phyloP scores from a whole-genome alignment of 192 early-diverging fungal species.

The Entrophospora sp. region DNA sequence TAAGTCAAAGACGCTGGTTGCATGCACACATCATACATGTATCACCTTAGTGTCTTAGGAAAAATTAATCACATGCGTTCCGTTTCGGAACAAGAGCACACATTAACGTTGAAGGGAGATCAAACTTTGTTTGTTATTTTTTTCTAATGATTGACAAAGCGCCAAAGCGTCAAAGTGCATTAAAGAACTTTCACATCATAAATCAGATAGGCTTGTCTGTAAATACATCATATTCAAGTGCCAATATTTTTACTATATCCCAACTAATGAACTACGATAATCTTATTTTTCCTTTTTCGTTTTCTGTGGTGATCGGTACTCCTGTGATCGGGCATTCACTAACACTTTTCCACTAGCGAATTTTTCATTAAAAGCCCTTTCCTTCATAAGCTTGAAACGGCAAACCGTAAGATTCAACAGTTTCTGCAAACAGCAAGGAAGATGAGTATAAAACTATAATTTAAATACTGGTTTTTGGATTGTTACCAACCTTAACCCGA shows the following conservation, averaged over 20 bases:
- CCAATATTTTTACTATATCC: background rate
- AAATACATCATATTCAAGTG: background rate
- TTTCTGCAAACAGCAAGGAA: background rate
- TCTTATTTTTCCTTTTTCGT: background rate
- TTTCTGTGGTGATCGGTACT: background rate
- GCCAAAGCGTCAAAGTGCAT: too few relatives aligned
- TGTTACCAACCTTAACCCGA: slow-evolving; percentile 14
- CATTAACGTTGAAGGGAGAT: too few relatives aligned
- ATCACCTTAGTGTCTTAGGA: too few relatives aligned
- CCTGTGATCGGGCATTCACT: background rate
- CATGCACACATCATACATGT: too few relatives aligned
- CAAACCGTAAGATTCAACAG: background rate
- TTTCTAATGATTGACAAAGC: too few relatives aligned
- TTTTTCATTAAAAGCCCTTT: background rate
- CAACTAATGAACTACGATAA: background rate
- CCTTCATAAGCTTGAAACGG: background rate
- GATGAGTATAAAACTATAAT: background rate
- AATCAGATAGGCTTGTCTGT: too few relatives aligned
- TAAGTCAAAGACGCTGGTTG: too few relatives aligned
- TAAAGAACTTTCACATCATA: too few relatives aligned
- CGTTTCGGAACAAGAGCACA: too few relatives aligned
- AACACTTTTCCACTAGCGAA: background rate
- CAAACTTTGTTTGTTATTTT: too few relatives aligned
- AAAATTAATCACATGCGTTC: too few relatives aligned
- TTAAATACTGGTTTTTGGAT: background rate